Evolutionary conservation across 495 filamentous ascomycete genomes (phyloP).

Genomic region (Jackrogersella minutella): DNA sequence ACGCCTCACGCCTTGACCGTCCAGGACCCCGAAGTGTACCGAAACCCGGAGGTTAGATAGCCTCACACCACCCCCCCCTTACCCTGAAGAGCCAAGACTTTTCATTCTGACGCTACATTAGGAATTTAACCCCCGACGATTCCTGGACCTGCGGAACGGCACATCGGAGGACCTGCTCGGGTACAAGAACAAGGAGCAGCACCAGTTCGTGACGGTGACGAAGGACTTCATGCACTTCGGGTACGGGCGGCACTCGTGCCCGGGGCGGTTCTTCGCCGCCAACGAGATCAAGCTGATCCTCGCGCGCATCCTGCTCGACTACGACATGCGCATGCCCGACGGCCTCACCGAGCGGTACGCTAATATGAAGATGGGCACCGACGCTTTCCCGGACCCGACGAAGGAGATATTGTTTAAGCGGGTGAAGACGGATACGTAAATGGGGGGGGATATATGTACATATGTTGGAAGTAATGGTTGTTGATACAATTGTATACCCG

Average conservation of each 20-base stretch:
- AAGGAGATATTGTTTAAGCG: slow-evolving; percentile 43
- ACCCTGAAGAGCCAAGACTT: neutral
- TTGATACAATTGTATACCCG: neutral
- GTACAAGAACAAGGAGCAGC: slow-evolving; percentile 42
- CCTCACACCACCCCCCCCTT: neutral
- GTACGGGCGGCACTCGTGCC: slow-evolving; percentile 55
- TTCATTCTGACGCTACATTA: neutral
- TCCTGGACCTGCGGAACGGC: slow-evolving; percentile 48
- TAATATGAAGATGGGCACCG: slow-evolving; percentile 28
- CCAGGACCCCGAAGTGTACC: slow-evolving; percentile 23
- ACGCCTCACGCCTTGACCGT: slow-evolving; percentile 28
- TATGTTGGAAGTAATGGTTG: neutral
- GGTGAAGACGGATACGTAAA: slow-evolving; percentile 8
- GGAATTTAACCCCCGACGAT: slow-evolving; percentile 63
- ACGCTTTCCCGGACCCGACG: slow-evolving; percentile 39
- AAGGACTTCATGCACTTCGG: slow-evolving; percentile 55
- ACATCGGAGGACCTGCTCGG: slow-evolving; percentile 43
- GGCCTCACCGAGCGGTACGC: slow-evolving; percentile 38
- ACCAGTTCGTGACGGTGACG: slow-evolving; percentile 56
- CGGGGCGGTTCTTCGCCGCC: slow-evolving; percentile 57
- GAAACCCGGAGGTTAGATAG: slow-evolving; percentile 29
- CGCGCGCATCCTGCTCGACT: slow-evolving; percentile 48
- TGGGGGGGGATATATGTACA: neutral
- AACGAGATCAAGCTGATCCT: slow-evolving; percentile 56
- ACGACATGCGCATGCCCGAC: slow-evolving; percentile 49